Evolutionary conservation across 306 rosid genomes (phyloP).

Genomic region (Cercis canadensis): DNA sequence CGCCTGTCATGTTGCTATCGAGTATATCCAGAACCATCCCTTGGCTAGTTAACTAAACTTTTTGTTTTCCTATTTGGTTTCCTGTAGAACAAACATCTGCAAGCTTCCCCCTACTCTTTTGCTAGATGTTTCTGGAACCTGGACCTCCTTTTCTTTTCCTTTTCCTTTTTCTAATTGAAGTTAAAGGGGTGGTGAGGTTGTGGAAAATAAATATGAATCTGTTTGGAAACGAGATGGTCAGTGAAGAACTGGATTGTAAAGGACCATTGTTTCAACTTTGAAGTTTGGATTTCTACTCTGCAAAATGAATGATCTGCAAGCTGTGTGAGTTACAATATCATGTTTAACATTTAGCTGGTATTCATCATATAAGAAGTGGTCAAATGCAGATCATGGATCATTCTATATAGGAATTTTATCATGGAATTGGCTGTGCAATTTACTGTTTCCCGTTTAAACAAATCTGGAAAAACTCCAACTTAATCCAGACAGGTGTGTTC

Average conservation of each 20-base stretch:
- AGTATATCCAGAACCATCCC: conserved; percentile 89
- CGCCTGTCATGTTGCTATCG: conserved; percentile 79
- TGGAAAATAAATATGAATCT: conserved; percentile 59
- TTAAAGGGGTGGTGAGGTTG: conserved; percentile 34
- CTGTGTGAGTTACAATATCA: background rate
- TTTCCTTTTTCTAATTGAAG: conserved; percentile 20
- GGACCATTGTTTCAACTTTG: conserved; percentile 25
- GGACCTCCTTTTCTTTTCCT: conserved; percentile 21
- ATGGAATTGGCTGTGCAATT: background rate
- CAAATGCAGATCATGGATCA: background rate
- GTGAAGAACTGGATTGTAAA: conserved; percentile 36
- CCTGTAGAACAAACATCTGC: conserved; percentile 36
- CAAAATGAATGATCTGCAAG: background rate
- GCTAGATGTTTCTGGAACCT: conserved; percentile 40
- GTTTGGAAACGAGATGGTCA: conserved; percentile 41
- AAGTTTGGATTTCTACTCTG: conserved; percentile 1
- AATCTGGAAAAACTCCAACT: too few relatives aligned
- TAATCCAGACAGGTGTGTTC: too few relatives aligned
- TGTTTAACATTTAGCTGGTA: background rate
- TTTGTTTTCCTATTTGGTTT: conserved; percentile 25
- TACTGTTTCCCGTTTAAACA: too few relatives aligned
- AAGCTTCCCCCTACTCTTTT: conserved; percentile 34
- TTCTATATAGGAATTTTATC: too few relatives aligned
- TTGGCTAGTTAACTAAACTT: conserved; percentile 64
- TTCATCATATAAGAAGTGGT: background rate